Conservation (phyloP, 208 protist species). For the Acanthamoeba lenticulata region DNA sequence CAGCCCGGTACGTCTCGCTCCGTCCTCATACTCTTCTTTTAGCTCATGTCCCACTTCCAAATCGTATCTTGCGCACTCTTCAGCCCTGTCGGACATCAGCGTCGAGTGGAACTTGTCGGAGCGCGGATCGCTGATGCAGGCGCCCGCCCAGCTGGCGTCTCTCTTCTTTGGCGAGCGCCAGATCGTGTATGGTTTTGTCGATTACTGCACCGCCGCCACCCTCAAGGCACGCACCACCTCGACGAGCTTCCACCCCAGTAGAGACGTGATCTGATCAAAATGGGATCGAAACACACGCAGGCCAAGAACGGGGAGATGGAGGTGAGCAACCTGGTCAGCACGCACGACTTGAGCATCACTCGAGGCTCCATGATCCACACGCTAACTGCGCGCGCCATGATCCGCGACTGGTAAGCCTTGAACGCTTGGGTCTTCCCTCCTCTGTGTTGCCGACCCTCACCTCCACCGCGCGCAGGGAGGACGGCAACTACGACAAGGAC, state of each 20-base stretch:
- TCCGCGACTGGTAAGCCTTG: constrained; percentile 74
- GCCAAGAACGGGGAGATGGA: constrained; percentile 24
- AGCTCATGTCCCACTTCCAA: too few species aligned
- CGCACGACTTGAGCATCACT: constrained; percentile 71
- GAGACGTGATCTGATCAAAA: not conserved
- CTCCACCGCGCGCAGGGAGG: constrained; percentile 45
- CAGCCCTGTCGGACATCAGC: constrained; percentile 69
- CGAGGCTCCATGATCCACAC: constrained; percentile 69
- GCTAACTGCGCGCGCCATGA: constrained; percentile 75
- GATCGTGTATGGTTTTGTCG: constrained; percentile 64
- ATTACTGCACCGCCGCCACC: constrained; percentile 3
- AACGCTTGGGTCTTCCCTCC: not conserved
- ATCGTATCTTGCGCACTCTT: not conserved
- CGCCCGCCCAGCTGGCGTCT: not conserved
- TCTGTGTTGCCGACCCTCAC: not conserved
- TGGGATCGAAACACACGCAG: not conserved
- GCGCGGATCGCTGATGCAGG: not conserved
- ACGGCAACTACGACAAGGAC: constrained; percentile 70
- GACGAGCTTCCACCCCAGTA: not conserved
- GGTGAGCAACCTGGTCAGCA: constrained; percentile 66
- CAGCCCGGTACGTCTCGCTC: constrained; percentile 14
- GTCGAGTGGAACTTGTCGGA: constrained; percentile 58
- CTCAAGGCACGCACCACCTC: not conserved
- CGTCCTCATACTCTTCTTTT: not conserved
- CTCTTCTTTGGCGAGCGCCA: constrained; percentile 51